A percentile compares a stretch with the other conserved stretches of the same genome.
Evolutionary conservation across 768 basidiomycete species (phyloP).

Genomic region (Boletus rufocinnamomeus): DNA sequence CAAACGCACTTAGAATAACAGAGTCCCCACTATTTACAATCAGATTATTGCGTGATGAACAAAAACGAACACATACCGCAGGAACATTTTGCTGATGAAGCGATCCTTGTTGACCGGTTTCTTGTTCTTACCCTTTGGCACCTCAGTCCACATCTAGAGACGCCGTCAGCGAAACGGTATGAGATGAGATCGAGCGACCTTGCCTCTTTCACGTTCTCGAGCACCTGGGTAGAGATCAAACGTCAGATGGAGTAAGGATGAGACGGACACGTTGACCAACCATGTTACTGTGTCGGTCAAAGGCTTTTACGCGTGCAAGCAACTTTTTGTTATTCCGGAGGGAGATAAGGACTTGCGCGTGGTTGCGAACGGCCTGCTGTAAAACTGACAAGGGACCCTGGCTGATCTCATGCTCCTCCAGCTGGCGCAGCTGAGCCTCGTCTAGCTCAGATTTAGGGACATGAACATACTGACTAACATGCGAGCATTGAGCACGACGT

Average conservation of each 20-base stretch:
- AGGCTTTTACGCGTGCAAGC: slow-evolving; percentile 93
- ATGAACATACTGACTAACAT: slow-evolving; percentile 88
- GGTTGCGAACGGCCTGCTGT: slow-evolving; percentile 96
- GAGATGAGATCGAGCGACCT: slow-evolving; percentile 24
- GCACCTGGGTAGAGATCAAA: slow-evolving; percentile 54
- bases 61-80: slow-evolving; percentile 56
- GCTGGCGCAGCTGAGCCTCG: slow-evolving; percentile 91
- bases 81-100: slow-evolving; percentile 99
- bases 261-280: slow-evolving; percentile 44
- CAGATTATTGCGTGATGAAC: slow-evolving; percentile 12
- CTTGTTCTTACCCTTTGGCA: slow-evolving; percentile 97
- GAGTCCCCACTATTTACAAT: slow-evolving; percentile 78
- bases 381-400: slow-evolving; percentile 96
- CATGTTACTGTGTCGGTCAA: slow-evolving; percentile 99
- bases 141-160: slow-evolving; percentile 96
- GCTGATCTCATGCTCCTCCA: slow-evolving; percentile 98
- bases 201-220: slow-evolving; percentile 98
- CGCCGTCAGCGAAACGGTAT: slow-evolving; percentile 28
- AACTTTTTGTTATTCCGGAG: slow-evolving; percentile 98
- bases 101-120: slow-evolving; percentile 99
- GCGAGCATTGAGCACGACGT: slow-evolving; percentile 9
- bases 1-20: slow-evolving; percentile 86
- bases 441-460: slow-evolving; percentile 97
- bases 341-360: slow-evolving; percentile 96
- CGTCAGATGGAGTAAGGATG: slow-evolving; percentile 9